Evolutionary conservation across 2,329 filamentous ascomycete species (phyloP).

Genomic region (Dactylonectria macrodidyma): DNA sequence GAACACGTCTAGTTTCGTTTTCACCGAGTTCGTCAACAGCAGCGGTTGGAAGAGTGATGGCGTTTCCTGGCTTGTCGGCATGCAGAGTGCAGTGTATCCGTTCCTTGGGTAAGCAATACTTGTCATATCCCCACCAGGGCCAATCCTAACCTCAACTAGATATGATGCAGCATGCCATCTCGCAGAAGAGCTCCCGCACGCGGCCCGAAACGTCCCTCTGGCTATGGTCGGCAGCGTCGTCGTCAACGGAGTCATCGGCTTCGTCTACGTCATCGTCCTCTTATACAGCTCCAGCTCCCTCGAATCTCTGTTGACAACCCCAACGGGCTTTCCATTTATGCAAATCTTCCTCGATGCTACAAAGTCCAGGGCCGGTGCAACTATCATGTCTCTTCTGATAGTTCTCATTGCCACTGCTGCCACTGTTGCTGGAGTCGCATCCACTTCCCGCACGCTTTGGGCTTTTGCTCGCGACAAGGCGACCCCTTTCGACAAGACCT

Average conservation of each 20-base stretch:
- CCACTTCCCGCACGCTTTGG: conserved; percentile 56
- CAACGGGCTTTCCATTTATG: conserved; percentile 61
- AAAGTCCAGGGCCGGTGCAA: conserved; percentile 42
- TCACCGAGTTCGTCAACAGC: conserved; percentile 50
- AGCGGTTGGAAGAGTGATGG: conserved; percentile 52
- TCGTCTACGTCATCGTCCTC: conserved; percentile 59
- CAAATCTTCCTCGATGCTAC: conserved; percentile 55
- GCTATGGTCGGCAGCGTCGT: conserved; percentile 54
- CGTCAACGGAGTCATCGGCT: conserved; percentile 62
- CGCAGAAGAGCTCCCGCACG: conserved; percentile 53
- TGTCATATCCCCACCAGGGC: neutral
- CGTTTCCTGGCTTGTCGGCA: conserved; percentile 52
- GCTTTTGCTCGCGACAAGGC: conserved; percentile 57
- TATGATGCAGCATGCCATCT: conserved; percentile 54
- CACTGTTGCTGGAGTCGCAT: conserved; percentile 51
- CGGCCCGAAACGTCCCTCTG: conserved; percentile 51
- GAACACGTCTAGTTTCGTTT: conserved; percentile 50
- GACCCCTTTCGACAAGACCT: conserved; percentile 53
- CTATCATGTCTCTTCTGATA: conserved; percentile 49
- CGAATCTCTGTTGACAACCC: conserved; percentile 54
- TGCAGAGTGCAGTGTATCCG: conserved; percentile 52
- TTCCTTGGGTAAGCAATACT: conserved; percentile 50
- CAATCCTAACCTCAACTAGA: conserved; percentile 25
- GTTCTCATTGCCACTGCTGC: conserved; percentile 49
- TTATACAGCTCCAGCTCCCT: conserved; percentile 60